Percentiles rank a stretch among this genome's conserved stretches.
Evolutionary conservation across 129 eudicot species (phyloP).

Genomic region (Flaveria robusta): DNA sequence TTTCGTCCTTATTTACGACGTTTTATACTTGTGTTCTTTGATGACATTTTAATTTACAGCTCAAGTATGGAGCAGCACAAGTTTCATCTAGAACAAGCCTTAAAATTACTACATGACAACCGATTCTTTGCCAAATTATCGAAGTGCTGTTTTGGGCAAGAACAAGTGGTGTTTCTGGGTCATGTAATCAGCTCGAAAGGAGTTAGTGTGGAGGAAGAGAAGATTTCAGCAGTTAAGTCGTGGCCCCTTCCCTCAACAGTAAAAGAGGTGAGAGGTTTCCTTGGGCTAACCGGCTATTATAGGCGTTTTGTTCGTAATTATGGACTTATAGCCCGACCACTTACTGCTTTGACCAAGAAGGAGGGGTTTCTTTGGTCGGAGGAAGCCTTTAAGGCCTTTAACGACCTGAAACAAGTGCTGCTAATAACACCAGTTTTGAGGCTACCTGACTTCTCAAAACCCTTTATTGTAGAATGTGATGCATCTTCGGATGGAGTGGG

Average conservation of each 20-base stretch:
- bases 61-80: background rate
- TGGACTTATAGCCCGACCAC: too few relatives aligned
- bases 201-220: background rate
- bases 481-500: background rate
- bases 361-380: too few relatives aligned
- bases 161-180: background rate
- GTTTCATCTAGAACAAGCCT: too few relatives aligned
- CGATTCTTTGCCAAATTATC: too few relatives aligned
- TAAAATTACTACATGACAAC: too few relatives aligned
- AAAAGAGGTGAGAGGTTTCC: background rate
- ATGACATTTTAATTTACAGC: background rate
- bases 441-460: too few relatives aligned
- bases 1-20: too few relatives aligned
- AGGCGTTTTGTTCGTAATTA: background rate
- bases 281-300: slow-evolving; percentile 1
- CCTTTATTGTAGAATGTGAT: too few relatives aligned
- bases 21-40: background rate
- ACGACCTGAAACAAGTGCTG: too few relatives aligned
- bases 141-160: background rate
- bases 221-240: background rate
- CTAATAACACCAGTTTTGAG: too few relatives aligned
- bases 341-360: too few relatives aligned
- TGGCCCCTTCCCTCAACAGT: background rate
- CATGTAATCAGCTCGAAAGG: background rate
- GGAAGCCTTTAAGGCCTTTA: too few relatives aligned